These are phyloP conservation scores for Puccinia hordei DNA, from an alignment of 1,284 basidiomycete genomes.

Conservation along the genomic window DNA sequence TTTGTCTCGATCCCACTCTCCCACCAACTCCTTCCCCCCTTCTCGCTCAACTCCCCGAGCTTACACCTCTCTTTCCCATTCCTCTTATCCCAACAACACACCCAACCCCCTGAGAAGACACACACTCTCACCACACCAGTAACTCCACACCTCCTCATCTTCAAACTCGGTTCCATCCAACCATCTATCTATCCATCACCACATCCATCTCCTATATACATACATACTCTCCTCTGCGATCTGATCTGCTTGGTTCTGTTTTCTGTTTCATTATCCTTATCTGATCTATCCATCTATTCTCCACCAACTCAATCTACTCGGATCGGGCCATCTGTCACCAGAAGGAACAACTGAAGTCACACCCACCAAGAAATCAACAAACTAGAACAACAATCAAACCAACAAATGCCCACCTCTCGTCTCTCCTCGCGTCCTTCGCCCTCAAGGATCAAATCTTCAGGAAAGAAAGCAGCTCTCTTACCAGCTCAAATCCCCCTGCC, in stretches of 20 bases:
- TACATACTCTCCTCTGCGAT: neutral
- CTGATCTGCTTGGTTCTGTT: conserved; percentile 16
- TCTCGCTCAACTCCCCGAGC: neutral
- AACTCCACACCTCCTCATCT: neutral
- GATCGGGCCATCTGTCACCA: neutral
- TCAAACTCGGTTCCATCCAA: neutral
- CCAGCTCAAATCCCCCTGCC: conserved; percentile 35
- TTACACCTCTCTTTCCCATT: neutral
- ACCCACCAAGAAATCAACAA: neutral
- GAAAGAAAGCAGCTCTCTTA: neutral
- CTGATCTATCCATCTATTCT: conserved; percentile 3
- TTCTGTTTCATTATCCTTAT: neutral
- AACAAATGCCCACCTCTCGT: neutral
- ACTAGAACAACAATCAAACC: neutral
- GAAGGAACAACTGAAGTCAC: neutral
- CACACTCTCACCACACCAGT: no score
- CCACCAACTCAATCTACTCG: neutral
- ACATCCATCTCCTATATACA: neutral
- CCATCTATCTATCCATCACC: neutral
- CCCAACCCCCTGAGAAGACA: neutral
- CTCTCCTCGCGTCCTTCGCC: conserved; percentile 2
- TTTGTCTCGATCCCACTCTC: neutral
- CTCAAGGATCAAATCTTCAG: conserved; percentile 8
- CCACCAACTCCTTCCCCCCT: neutral
- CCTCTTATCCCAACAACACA: neutral